These are phyloP conservation scores for Letharia columbiana DNA, from an alignment of 495 filamentous ascomycete species.

Conservation along the genomic window DNA sequence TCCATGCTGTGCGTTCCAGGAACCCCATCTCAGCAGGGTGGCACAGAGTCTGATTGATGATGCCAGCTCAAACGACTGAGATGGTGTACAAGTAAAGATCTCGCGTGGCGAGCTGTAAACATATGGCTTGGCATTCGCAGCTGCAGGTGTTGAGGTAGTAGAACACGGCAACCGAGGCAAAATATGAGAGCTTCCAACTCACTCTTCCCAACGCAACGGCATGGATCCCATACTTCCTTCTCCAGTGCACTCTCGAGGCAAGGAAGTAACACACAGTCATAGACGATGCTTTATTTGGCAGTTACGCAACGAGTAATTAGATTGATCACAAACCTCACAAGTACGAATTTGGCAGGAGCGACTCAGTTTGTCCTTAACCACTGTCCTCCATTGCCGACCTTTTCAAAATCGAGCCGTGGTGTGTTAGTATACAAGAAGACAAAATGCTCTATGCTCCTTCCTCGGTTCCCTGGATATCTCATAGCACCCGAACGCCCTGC, in stretches of 20 bases:
- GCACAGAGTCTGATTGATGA: not conserved
- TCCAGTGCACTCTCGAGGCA: not conserved
- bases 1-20: constrained; percentile 19
- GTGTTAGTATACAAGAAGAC: constrained; percentile 15
- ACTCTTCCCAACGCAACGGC: not conserved
- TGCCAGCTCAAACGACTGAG: not conserved
- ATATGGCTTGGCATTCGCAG: constrained; percentile 1
- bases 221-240: not conserved
- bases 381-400: not conserved
- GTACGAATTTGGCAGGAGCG: not conserved
- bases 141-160: not conserved
- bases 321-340: not conserved
- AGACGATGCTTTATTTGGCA: not conserved
- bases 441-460: not conserved
- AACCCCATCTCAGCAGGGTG: constrained; percentile 20
- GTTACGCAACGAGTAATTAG: not conserved
- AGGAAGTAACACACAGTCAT: not conserved
- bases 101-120: not conserved
- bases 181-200: not conserved
- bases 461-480: constrained; percentile 14
- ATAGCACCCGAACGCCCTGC: constrained; percentile 13
- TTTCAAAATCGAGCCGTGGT: not conserved
- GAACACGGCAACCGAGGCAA: not conserved
- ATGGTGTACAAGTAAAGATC: not conserved
- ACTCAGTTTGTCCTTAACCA: not conserved